Evolutionary conservation across 1,139 yeast genomes (phyloP).

Genomic region (Candida glucosophila): DNA sequence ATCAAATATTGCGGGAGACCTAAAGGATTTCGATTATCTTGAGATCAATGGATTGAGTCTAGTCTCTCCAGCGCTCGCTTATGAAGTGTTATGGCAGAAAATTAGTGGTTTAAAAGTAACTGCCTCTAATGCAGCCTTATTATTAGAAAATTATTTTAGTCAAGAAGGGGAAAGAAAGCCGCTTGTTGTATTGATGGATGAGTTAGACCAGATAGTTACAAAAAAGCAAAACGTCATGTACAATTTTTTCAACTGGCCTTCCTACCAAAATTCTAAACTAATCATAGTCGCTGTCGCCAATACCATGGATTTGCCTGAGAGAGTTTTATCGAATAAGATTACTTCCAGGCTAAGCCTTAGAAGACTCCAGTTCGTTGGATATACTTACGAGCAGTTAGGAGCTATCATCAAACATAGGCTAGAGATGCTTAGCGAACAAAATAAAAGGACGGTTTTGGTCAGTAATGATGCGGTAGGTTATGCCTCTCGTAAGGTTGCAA

Average conservation of each 20-base stretch:
- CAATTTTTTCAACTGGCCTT: slow-evolving; percentile 97
- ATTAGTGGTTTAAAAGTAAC: slow-evolving; percentile 57
- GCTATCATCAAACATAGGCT: slow-evolving; percentile 68
- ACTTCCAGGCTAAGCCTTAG: slow-evolving; percentile 86
- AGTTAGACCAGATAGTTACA: slow-evolving; percentile 84
- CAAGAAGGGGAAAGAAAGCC: slow-evolving; percentile 33
- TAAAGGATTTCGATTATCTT: slow-evolving; percentile 57
- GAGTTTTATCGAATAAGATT: slow-evolving; percentile 78
- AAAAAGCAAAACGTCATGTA: slow-evolving; percentile 85
- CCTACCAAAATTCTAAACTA: slow-evolving; percentile 67
- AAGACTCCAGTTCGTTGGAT: slow-evolving; percentile 83
- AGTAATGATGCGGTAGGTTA: slow-evolving; percentile 77
- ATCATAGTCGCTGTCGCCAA: slow-evolving; percentile 92
- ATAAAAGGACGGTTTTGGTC: slow-evolving; percentile 34
- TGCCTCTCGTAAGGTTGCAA: slow-evolving; percentile 90
- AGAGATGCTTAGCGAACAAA: slow-evolving; percentile 39
- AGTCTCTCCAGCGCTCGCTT: slow-evolving; percentile 77
- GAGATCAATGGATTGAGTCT: slow-evolving; percentile 91
- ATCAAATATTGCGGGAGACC: slow-evolving; percentile 34
- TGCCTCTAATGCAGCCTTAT: slow-evolving; percentile 49
- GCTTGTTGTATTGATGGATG: slow-evolving; percentile 78
- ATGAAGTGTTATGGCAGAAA: slow-evolving; percentile 74
- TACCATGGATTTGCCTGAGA: slow-evolving; percentile 94
- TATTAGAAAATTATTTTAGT: slow-evolving; percentile 31
- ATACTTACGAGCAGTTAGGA: slow-evolving; percentile 70